Evolutionary conservation across 768 basidiomycete genomes (phyloP), one percentile per base, ranked within the genome.

Genomic region (Termitomyces sp.): DNA sequence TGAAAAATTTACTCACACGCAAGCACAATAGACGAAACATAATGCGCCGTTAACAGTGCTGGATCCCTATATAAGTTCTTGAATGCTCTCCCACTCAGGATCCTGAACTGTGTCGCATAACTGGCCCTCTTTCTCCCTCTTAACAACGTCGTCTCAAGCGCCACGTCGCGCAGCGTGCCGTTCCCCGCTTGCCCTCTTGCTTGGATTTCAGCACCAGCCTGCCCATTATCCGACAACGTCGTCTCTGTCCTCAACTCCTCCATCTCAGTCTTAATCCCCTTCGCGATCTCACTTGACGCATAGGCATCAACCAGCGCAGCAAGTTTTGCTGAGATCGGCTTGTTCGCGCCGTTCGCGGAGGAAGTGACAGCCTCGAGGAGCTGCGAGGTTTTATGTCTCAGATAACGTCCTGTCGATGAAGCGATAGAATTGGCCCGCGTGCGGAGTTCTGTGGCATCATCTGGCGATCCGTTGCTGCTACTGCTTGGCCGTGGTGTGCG

Each of bases 41-140:
- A 99, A 74, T 99, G 97, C 7, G 95, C 88, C 2, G 86, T 81
- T 78, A 99, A 80, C 57, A 99, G 72, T 50, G 95, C 89, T 0
- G 96, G 96, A 67, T 99, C 94, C 28, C 96, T 81, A 71, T 99
- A 98, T 60, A 99, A 73, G 68, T 98, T 98, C 82, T 98, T 98
- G 81, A 99, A 98, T 23, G 96, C 95, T 58, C 97, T 76, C 28
- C 95, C 95, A 69, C 94, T 97, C 69, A 99, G 74, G 58, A 98
- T 95, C 70, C 84, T 82, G 68, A 99, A 98, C 75, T 99, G 97
- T 18, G 90, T 95, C 46, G 78, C 79, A 84, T 87, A 94, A 62
- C 83, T 88, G 7, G 96, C 97, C 57, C 93, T 82, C 72, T 89
- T 86, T 65, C 87, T 76, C 16, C 88, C 89, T 53, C 88, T 73